Percentiles rank a stretch among this genome's conserved stretches.
phyloP scores from a whole-genome alignment of 176 grass and related monocot species.

The Triticum dicoccoides region DNA sequence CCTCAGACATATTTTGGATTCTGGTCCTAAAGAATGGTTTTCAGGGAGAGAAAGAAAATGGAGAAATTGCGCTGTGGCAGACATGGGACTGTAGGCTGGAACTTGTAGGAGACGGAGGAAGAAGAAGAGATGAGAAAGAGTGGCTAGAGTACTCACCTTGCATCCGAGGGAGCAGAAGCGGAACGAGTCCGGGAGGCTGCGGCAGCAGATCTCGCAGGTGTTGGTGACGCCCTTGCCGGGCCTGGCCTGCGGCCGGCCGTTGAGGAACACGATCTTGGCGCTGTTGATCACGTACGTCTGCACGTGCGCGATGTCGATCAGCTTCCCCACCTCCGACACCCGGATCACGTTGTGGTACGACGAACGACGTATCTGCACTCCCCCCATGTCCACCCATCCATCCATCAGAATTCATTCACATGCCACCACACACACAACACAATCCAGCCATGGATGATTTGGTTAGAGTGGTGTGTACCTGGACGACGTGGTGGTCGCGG shows the following conservation, averaged over 20 bases:
- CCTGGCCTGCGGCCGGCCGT: conserved; percentile 59
- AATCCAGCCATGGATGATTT: neutral
- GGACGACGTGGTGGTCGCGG: conserved; percentile 59
- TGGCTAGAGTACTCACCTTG: conserved; percentile 33
- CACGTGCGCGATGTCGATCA: conserved; percentile 70
- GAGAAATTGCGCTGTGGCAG: neutral
- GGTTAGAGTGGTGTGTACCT: conserved; percentile 16
- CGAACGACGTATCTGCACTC: conserved; percentile 53
- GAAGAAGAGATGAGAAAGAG: neutral
- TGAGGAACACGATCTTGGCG: conserved; percentile 82
- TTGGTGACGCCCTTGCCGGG: conserved; percentile 53
- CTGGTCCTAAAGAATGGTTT: neutral
- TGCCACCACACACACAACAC: too few species aligned
- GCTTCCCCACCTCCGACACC: conserved; percentile 67
- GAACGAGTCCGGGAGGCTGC: conserved; percentile 68
- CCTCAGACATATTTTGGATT: neutral
- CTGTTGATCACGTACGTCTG: conserved; percentile 91
- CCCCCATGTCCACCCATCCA: neutral
- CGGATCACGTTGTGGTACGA: conserved; percentile 90
- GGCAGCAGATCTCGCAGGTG: conserved; percentile 72
- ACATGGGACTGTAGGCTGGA: neutral
- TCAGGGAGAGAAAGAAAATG: neutral
- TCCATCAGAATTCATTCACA: neutral
- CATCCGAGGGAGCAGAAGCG: conserved; percentile 81
- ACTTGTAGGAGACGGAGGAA: neutral